Evolutionary conservation across 371 early-diverging fungal genomes (phyloP).

Genomic region (Parasitella parasitica): DNA sequence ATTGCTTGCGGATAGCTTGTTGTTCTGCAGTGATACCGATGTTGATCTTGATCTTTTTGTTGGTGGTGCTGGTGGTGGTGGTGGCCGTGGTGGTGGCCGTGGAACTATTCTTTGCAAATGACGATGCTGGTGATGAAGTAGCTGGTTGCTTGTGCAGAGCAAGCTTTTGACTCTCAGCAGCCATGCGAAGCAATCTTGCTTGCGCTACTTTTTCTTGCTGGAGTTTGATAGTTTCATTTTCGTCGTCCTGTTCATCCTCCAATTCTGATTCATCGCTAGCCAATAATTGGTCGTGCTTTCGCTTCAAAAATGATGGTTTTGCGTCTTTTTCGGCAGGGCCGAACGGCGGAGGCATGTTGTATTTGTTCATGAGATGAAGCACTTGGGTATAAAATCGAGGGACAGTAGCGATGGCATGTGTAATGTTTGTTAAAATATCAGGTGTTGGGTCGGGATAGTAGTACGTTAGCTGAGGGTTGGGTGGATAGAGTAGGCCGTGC

Average conservation of each 20-base stretch:
- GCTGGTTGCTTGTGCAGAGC: neutral
- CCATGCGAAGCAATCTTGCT: conserved; percentile 17
- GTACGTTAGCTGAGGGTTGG: conserved; percentile 51
- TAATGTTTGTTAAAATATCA: conserved; percentile 49
- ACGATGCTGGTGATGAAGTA: neutral
- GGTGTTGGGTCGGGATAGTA: conserved; percentile 58
- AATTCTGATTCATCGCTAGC: conserved; percentile 62
- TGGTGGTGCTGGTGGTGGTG: neutral
- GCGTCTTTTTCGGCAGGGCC: conserved; percentile 31
- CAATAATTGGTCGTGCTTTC: conserved; percentile 43
- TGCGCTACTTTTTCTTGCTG: conserved; percentile 27
- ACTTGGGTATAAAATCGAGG: conserved; percentile 67
- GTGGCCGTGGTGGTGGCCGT: too few species aligned
- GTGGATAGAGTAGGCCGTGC: conserved; percentile 35
- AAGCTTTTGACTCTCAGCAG: conserved; percentile 24
- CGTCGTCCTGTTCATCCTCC: conserved; percentile 42
- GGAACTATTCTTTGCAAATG: too few species aligned
- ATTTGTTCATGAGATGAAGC: conserved; percentile 72
- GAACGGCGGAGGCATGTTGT: conserved; percentile 71
- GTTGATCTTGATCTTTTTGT: conserved; percentile 5
- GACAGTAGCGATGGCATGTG: conserved; percentile 50
- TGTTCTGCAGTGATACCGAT: conserved; percentile 7
- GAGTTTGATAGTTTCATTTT: neutral
- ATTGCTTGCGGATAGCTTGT: conserved; percentile 9
- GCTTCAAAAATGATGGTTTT: conserved; percentile 29